Evolutionary conservation across 1,139 yeast genomes (phyloP), one percentile per base, ranked within the genome.

Genomic region (Debaryomyces sp.): DNA sequence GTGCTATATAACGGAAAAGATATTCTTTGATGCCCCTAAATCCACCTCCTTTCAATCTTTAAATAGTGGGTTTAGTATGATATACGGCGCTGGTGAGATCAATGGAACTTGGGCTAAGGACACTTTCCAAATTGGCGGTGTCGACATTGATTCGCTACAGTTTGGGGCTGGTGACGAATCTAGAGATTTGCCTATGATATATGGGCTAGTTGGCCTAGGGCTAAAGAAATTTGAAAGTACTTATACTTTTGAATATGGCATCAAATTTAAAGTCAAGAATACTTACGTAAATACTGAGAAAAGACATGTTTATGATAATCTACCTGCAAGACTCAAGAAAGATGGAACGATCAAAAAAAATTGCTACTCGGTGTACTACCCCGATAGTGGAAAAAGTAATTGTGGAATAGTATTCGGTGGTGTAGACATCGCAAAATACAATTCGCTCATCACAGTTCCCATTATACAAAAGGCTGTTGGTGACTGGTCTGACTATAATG

Each of bases 21-120:
- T 35, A 5, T 48, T 35, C 32, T 41, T 45, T 26, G 33, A 41
- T 26, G 12, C 29, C 1, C 29, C 33, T 15, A 18, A 13, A 15
- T 48, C 51, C 10, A 29, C 46, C 4, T 15, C 47, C 6, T 48
- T 35, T 27, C 13, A 42, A 18, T 17, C 36, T 10, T 17, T 45
- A 12, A 21, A 38, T 23, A 27, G 22, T 7, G 21, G 30, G 7
- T 49, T 49, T 33, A 46, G 50, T 29, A 40, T 49, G 35, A 44
- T 49, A 7, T 49, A 49, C 29, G 47, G 50, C 5, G 27, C 30
- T 17, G 51, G 50, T 10, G 46, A 29, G 21, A 43, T 48, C 15
- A 41, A 45, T 30, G 51, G 51, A 22, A 37, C 46, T 7, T 48
- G 51, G 51, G 44, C 46, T 13, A 23, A 24, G 7, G 51, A 48